Evolutionary conservation across 345 rosid species (phyloP).

Genomic region (Pistacia vera): DNA sequence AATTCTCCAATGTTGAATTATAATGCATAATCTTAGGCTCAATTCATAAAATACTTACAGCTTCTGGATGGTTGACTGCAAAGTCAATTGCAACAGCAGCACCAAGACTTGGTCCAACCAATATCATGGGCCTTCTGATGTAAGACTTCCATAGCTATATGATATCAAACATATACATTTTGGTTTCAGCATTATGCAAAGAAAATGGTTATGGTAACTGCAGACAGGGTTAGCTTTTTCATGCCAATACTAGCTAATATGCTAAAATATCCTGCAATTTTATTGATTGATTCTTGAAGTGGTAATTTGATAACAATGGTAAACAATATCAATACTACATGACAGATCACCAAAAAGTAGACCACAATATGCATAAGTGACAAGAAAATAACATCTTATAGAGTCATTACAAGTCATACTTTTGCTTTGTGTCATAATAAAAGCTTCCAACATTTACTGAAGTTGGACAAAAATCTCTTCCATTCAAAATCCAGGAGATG

Average conservation of each 20-base stretch:
- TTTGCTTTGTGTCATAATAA: neutral
- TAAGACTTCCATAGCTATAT: conserved; percentile 80
- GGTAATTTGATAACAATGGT: neutral
- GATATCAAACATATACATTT: conserved; percentile 18
- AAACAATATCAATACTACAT: neutral
- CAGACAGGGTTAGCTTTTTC: neutral
- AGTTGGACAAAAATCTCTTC: neutral
- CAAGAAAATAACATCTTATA: neutral
- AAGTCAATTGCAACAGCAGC: conserved; percentile 93
- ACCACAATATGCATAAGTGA: neutral
- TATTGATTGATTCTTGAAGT: neutral
- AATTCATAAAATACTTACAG: conserved; percentile 45
- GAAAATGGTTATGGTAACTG: neutral
- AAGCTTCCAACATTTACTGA: neutral
- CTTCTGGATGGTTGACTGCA: conserved; percentile 79
- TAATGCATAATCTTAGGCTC: conserved; percentile 10
- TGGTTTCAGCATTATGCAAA: conserved; percentile 7
- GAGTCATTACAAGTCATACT: neutral
- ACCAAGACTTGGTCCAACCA: conserved; percentile 97
- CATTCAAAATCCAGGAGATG: neutral
- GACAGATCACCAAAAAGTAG: neutral
- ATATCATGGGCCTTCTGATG: conserved; percentile 74
- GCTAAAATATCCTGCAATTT: neutral
- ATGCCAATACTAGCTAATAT: neutral
- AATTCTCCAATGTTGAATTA: neutral